Base-by-base conservation (phyloP, 148 eudicot species). In the Amaranthus cruentus region DNA sequence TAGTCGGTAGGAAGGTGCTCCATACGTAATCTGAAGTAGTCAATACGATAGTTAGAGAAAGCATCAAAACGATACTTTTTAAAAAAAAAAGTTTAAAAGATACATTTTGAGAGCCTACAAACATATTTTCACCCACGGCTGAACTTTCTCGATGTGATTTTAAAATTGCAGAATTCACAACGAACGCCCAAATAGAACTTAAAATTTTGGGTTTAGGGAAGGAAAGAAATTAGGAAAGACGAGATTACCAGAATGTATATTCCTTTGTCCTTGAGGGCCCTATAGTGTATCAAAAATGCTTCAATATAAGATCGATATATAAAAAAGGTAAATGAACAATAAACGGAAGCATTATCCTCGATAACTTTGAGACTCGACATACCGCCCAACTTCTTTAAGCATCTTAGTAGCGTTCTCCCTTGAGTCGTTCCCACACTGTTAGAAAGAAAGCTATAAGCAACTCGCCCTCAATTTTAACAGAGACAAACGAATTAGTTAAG, bases 251-350 rank as follows among this genome's bases (percentile, higher is more conserved):
- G 86, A 76, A 90, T 86, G 78, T 93, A 93, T 64, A 87, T 83
- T 80, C 98, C 98, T 71, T 85, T 83, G 64, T 90, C 91, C 88
- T 93, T 89, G 79, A 90, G 96, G 66, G 90, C 98, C 98, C 98
- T 93, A 87, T 82, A 87, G 91, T 89, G 87, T 88, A 85, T 79
- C 90, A 92, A 85, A 82, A 86, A 88, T 87, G 90, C 96, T 87
- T 92, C 85, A 92, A 88, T 87, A 85, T 76, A 76, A 79, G 78
- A 80, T 74, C 68, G 78, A 84, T 66, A 80, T 64, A 85, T 85
- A 80, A 78, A 90, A 77, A 73, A 75, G 75, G 84, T 85, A 82
- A 72, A 62, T 49, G 46, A 68, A 65, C 48, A 71, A 9, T 9
- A 28, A 52, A 43, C 14, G 48, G 21, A 52, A 73, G 71, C 68